These are phyloP conservation scores for Collybia nuda DNA, from an alignment of 768 basidiomycete species.

Conservation along the genomic window DNA sequence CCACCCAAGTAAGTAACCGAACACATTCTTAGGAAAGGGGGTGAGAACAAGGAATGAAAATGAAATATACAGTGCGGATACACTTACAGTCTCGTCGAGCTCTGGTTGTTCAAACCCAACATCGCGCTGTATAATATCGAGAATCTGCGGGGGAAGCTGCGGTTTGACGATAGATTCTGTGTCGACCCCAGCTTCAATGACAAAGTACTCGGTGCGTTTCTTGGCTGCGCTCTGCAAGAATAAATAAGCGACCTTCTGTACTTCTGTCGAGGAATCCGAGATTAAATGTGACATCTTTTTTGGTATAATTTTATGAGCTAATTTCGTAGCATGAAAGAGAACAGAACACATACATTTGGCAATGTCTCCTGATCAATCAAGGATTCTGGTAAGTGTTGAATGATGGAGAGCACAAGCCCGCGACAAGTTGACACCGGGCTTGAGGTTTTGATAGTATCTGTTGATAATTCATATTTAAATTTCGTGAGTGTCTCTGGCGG, in stretches of 20 bases:
- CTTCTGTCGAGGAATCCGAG: constrained; percentile 55
- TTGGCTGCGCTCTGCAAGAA: constrained; percentile 69
- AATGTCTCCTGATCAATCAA: constrained; percentile 66
- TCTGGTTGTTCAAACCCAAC: constrained; percentile 26
- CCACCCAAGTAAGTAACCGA: constrained; percentile 82
- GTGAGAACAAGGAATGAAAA: background rate
- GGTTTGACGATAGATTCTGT: constrained; percentile 52
- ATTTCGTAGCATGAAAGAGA: background rate
- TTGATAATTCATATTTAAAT: background rate
- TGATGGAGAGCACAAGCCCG: constrained; percentile 65
- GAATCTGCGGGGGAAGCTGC: constrained; percentile 65
- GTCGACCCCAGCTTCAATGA: constrained; percentile 86
- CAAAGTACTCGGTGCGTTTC: constrained; percentile 78
- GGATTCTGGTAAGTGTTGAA: constrained; percentile 63
- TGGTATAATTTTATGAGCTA: background rate
- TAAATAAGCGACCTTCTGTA: constrained; percentile 78
- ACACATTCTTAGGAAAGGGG: constrained; percentile 37
- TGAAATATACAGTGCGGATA: background rate
- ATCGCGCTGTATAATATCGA: constrained; percentile 57
- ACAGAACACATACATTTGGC: constrained; percentile 45
- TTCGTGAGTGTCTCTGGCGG: background rate
- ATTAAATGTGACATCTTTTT: constrained; percentile 84
- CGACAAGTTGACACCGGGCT: constrained; percentile 66
- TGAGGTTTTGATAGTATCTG: constrained; percentile 34
- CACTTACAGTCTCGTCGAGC: constrained; percentile 20